Conservation (phyloP, 768 basidiomycete genomes). For the Russula foetens region DNA sequence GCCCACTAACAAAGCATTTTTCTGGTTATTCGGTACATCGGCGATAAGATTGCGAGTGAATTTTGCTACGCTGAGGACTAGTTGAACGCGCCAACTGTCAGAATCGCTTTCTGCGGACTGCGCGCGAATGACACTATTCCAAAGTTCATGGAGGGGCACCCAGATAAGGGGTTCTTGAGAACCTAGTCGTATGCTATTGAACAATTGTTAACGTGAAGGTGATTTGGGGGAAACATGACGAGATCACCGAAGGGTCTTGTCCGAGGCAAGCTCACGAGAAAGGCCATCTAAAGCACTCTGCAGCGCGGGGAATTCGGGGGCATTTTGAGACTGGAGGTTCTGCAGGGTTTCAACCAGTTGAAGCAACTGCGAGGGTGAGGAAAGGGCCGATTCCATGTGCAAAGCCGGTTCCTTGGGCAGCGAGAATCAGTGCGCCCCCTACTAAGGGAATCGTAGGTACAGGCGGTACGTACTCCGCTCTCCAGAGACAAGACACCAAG, state of each 20-base stretch:
- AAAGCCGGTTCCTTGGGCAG: not conserved
- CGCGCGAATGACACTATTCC: constrained; percentile 32
- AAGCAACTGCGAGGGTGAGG: constrained; percentile 8
- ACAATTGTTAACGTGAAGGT: not conserved
- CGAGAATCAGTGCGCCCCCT: not conserved
- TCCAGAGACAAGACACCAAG: too few relatives aligned
- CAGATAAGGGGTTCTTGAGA: constrained; percentile 14
- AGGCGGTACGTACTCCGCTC: not conserved
- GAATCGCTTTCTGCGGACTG: constrained; percentile 33
- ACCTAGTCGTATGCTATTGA: constrained; percentile 12
- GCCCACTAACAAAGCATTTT: constrained; percentile 56
- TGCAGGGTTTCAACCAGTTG: not conserved
- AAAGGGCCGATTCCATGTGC: not conserved
- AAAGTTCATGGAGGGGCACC: constrained; percentile 29
- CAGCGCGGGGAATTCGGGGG: not conserved
- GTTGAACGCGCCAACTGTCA: constrained; percentile 30
- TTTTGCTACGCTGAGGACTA: constrained; percentile 40
- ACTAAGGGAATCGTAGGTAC: not conserved
- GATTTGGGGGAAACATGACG: not conserved
- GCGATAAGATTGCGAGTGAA: constrained; percentile 84
- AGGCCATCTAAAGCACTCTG: not conserved
- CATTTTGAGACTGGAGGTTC: not conserved
- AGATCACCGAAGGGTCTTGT: constrained; percentile 16
- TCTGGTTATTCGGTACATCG: constrained; percentile 64
- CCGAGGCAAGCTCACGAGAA: constrained; percentile 7